Percentiles rank a stretch among this genome's conserved stretches.
These are phyloP conservation scores for Penicillium digitatum DNA, from an alignment of 2,329 filamentous ascomycete genomes.

Conservation along the genomic window DNA sequence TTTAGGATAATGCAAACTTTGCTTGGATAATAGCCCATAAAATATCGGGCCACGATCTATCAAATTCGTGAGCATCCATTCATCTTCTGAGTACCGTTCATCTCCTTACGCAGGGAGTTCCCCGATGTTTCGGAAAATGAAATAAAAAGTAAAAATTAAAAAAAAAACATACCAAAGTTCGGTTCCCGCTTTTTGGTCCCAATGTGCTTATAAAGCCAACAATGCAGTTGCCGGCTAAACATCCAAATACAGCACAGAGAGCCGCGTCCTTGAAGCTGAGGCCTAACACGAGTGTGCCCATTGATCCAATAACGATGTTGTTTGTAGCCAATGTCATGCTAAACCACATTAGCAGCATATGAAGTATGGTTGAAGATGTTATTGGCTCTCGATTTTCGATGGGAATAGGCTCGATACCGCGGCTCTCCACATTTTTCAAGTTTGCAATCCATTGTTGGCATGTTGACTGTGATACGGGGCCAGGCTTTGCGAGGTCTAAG, in stretches of 20 bases:
- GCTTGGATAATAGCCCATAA: constrained; percentile 44
- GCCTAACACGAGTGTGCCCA: constrained; percentile 39
- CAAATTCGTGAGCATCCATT: constrained; percentile 8
- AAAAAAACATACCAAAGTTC: constrained; percentile 41
- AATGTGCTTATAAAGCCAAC: constrained; percentile 43
- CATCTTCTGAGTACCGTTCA: background rate
- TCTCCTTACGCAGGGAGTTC: background rate
- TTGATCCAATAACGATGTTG: constrained; percentile 43
- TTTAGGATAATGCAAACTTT: constrained; percentile 42
- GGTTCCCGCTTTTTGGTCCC: constrained; percentile 42
- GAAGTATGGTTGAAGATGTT: constrained; percentile 25
- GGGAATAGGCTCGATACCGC: constrained; percentile 29
- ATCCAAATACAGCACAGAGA: constrained; percentile 38
- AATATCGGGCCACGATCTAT: constrained; percentile 41
- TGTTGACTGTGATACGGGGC: constrained; percentile 10
- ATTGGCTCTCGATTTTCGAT: constrained; percentile 27
- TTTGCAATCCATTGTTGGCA: constrained; percentile 23
- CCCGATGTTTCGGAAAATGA: too few species aligned
- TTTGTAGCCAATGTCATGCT: constrained; percentile 41
- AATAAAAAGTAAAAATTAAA: too few species aligned
- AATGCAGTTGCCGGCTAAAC: constrained; percentile 31
- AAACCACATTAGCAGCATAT: constrained; percentile 39
- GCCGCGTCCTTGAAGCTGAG: constrained; percentile 42
- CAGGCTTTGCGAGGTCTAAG: constrained; percentile 9
- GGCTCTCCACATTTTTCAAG: constrained; percentile 26